A percentile compares a stretch with the other conserved stretches of the same genome.
phyloP scores from a whole-genome alignment of 768 basidiomycete species.

The Xerocomus potaroensis region DNA sequence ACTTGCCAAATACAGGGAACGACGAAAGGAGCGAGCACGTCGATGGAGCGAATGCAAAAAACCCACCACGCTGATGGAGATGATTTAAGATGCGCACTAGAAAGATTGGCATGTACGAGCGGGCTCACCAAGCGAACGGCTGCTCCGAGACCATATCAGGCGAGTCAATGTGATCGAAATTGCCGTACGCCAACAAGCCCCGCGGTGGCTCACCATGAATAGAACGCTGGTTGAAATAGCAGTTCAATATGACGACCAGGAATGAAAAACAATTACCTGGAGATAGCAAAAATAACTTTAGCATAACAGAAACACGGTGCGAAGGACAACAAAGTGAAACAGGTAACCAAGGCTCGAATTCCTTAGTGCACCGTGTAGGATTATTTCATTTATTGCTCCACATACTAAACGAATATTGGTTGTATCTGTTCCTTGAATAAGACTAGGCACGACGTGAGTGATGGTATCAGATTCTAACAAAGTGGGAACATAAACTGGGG shows the following conservation, averaged over 20 bases:
- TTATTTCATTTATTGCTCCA: conserved; percentile 88
- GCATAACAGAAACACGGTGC: conserved; percentile 1
- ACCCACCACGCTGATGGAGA: too few species aligned
- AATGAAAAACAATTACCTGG: conserved; percentile 13
- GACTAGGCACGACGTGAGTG: conserved; percentile 33
- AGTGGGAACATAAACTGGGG: conserved; percentile 68
- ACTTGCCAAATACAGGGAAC: too few species aligned
- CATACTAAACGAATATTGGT: conserved; percentile 79
- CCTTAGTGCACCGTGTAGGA: conserved; percentile 81
- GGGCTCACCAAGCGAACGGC: too few species aligned
- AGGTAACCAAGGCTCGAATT: conserved; percentile 62
- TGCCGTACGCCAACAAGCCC: too few species aligned
- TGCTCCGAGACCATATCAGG: too few species aligned
- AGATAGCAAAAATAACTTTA: conserved; percentile 23
- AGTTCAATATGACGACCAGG: neutral
- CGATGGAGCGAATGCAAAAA: too few species aligned
- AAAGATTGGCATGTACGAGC: too few species aligned
- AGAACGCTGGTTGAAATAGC: too few species aligned
- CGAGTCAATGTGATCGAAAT: too few species aligned
- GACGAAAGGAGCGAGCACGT: too few species aligned
- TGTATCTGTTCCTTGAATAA: conserved; percentile 89
- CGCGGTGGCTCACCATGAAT: too few species aligned
- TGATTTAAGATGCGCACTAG: too few species aligned
- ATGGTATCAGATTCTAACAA: neutral
- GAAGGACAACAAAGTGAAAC: neutral